Evolutionary conservation across 129 eudicot genomes (phyloP).

Genomic region (Chrysanthemum makinoi): DNA sequence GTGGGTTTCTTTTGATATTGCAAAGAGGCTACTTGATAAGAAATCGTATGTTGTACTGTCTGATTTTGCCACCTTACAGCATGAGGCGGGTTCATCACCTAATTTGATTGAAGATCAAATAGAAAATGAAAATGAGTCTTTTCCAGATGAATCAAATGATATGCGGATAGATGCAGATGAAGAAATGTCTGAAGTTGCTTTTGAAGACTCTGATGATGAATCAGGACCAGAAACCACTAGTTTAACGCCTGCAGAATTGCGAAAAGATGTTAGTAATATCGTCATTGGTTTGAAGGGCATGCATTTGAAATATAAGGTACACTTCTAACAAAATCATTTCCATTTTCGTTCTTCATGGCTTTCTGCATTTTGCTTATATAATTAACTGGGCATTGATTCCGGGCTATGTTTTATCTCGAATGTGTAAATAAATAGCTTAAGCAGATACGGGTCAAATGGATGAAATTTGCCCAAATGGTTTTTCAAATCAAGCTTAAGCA

Average conservation of each 20-base stretch:
- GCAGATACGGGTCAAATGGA: too few species aligned
- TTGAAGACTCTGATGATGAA: slow-evolving; percentile 64
- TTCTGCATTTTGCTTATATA: not conserved
- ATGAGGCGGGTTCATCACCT: slow-evolving; percentile 35
- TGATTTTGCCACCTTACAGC: slow-evolving; percentile 45
- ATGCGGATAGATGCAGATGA: slow-evolving; percentile 55
- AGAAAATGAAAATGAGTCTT: slow-evolving; percentile 41
- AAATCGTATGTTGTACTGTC: slow-evolving; percentile 69
- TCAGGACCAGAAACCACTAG: slow-evolving; percentile 36
- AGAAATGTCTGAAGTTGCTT: slow-evolving; percentile 73
- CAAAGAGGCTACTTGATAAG: slow-evolving; percentile 72
- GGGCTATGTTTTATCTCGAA: too few species aligned
- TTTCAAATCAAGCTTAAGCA: too few species aligned
- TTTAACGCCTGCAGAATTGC: too few species aligned
- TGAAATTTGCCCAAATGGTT: too few species aligned
- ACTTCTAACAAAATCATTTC: not conserved
- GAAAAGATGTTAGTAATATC: slow-evolving; percentile 48
- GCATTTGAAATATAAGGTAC: slow-evolving; percentile 75
- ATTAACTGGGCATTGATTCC: not conserved
- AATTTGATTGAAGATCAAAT: slow-evolving; percentile 35
- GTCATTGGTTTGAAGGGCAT: slow-evolving; percentile 59
- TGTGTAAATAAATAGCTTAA: too few species aligned
- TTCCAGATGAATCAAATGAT: slow-evolving; percentile 52
- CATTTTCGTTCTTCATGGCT: slow-evolving; percentile 1
- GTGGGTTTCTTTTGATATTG: slow-evolving; percentile 87